Evolutionary conservation across 176 grass and related monocot genomes (phyloP).

Genomic region (Oryza rufipogon): DNA sequence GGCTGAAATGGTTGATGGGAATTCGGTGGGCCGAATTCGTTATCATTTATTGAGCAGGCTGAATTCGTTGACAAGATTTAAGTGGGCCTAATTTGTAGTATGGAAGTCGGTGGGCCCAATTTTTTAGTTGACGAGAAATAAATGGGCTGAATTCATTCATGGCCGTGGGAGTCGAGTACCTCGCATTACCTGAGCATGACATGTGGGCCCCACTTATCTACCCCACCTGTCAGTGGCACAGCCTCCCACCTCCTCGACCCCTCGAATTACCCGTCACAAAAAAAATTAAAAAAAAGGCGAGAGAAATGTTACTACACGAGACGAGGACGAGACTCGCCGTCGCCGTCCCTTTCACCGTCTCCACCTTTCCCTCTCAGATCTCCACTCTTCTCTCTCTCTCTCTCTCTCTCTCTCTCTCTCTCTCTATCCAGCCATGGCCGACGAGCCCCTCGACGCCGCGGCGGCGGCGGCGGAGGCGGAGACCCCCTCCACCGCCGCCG

Average conservation of each 20-base stretch:
- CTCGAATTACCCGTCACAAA: neutral
- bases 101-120: neutral
- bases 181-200: neutral
- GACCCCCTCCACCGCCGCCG: neutral
- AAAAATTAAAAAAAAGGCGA: neutral
- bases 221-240: neutral
- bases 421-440: slow-evolving; percentile 34
- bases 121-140: too few species aligned
- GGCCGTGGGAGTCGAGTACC: too few species aligned
- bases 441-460: slow-evolving; percentile 25
- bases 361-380: slow-evolving; percentile 40
- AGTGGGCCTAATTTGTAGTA: neutral
- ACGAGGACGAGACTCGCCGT: neutral
- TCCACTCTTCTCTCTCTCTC: slow-evolving; percentile 10
- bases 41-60: neutral
- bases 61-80: neutral
- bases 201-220: neutral
- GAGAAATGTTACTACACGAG: neutral
- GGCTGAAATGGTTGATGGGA: too few species aligned
- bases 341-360: slow-evolving; percentile 17
- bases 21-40: too few species aligned
- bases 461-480: slow-evolving; percentile 28
- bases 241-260: neutral
- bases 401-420: neutral
- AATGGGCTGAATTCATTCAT: too few species aligned